Percentiles rank a stretch among this genome's conserved stretches.
These are phyloP conservation scores for Hemisphaericaspora lyxosophila DNA, from an alignment of 1,139 yeast genomes.

Conservation along the genomic window DNA sequence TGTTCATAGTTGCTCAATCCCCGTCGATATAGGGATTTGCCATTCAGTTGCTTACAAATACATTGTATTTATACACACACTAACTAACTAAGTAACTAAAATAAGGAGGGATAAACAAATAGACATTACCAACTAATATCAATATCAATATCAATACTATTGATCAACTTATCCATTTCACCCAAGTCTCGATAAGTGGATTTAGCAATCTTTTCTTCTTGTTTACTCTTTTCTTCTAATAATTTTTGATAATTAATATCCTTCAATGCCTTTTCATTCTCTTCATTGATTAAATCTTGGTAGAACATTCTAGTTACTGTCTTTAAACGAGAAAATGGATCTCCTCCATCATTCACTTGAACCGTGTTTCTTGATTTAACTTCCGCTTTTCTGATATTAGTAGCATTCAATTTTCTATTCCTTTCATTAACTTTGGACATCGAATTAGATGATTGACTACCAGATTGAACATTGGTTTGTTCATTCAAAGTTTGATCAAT, in stretches of 20 bases:
- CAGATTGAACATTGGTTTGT: slow-evolving; percentile 9
- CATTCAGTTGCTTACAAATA: neutral
- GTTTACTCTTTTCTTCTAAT: slow-evolving; percentile 37
- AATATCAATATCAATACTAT: slow-evolving; percentile 35
- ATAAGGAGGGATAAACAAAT: no score
- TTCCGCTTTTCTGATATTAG: slow-evolving; percentile 79
- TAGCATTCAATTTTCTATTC: slow-evolving; percentile 78
- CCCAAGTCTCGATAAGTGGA: slow-evolving; percentile 47
- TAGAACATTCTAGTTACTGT: slow-evolving; percentile 86
- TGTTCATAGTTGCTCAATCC: no score
- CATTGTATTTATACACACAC: neutral
- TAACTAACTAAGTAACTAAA: neutral
- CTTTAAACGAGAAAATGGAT: slow-evolving; percentile 88
- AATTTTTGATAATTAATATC: slow-evolving; percentile 40
- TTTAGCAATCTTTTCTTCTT: slow-evolving; percentile 41
- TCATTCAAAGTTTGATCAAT: slow-evolving; percentile 30
- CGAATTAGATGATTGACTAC: slow-evolving; percentile 20
- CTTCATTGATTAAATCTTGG: slow-evolving; percentile 45
- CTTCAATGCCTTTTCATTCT: slow-evolving; percentile 44
- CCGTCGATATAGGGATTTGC: no score
- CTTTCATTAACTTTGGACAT: slow-evolving; percentile 73
- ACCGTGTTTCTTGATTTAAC: slow-evolving; percentile 51
- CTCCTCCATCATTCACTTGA: slow-evolving; percentile 49
- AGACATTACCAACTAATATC: slow-evolving; percentile 17
- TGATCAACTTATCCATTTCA: slow-evolving; percentile 42